Evolutionary conservation across 2,329 filamentous ascomycete species (phyloP).

Genomic region (Colletotrichum tanaceti): DNA sequence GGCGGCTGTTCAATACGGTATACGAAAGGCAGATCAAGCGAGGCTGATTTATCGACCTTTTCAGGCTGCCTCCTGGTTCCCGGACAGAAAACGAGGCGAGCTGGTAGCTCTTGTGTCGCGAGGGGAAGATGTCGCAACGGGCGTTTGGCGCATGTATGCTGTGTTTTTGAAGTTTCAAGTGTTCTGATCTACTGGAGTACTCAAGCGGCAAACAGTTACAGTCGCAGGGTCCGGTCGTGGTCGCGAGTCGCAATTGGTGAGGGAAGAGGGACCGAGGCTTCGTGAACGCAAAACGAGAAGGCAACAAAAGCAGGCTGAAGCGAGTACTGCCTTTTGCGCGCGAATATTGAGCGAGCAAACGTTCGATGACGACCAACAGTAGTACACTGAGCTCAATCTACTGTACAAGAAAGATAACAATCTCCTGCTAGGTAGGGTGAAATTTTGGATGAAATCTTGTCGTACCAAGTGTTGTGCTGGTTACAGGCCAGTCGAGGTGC

Average conservation of each 20-base stretch:
- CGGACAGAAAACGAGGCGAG: not conserved
- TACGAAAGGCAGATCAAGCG: no score
- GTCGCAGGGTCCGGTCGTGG: not conserved
- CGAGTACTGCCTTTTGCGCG: not conserved
- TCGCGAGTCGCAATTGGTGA: not conserved
- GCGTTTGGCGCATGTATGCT: constrained; percentile 9
- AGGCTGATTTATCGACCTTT: not conserved
- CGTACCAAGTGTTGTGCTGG: not conserved
- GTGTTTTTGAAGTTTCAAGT: not conserved
- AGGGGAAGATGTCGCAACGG: no score
- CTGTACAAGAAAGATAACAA: no score
- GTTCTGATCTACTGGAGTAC: not conserved
- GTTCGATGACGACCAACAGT: not conserved
- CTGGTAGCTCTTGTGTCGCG: constrained; percentile 8
- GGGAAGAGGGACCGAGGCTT: no score
- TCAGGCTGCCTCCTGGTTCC: not conserved
- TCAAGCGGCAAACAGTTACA: no score
- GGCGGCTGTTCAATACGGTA: constrained; percentile 21
- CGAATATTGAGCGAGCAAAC: not conserved
- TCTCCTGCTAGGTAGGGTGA: not conserved
- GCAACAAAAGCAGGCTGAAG: not conserved
- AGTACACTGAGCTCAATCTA: not conserved
- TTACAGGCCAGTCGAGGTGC: not conserved
- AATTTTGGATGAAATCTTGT: not conserved
- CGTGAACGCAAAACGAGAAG: not conserved